Base-by-base conservation (phyloP, 2,329 filamentous ascomycete species). In the Phaeomoniella chlamydospora region DNA sequence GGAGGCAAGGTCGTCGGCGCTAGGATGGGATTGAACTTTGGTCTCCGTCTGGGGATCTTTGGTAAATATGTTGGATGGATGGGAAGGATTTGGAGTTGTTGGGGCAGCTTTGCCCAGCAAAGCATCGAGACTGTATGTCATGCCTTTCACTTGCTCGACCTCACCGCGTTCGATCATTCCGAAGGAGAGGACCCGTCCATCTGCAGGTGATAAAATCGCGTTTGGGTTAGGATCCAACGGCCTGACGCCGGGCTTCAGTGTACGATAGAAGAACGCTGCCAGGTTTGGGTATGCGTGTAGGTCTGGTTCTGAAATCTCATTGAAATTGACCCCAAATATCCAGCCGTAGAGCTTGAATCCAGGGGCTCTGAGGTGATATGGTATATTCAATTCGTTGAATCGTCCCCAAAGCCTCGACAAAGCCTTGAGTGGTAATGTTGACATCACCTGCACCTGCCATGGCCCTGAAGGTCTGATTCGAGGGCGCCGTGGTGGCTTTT, bases 101-200 rank as follows among this genome's bases (percentile, higher is more conserved):
- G 13, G 69, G 57, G 4, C 67, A 53, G 26, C 52, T 45, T 44
- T 76, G 35, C 90, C 90, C 2, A 98, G 70, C 2, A 98, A 70
- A 5, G 90, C 87, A 54, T 98, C 90, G 37, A 98, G 72, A 45
- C 80, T 93, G 60, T 98, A 98, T 1, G 90, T 98, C 70, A 98
- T 90, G 41, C 90, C 90, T 61, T 98, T 98, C 44, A 98, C 88
- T 61, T 98, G 90, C 57, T 98, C 90, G 31, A 98, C 92, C 51
- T 94, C 85, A 33, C 88, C 87, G 49, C 87, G 77, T 50, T 92
- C 80, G 39, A 98, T 94, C 47, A 77, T 77, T 9, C 90, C 90
- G 48, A 86, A 94, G 49, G 96, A 88, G 16, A 98, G 72, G 32
- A 98, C 72, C 43, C 81, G 80, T 33, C 90, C 90, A 55, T 98